Evolutionary conservation across 208 protist genomes (phyloP).

Genomic region (Giardia duodenalis): DNA sequence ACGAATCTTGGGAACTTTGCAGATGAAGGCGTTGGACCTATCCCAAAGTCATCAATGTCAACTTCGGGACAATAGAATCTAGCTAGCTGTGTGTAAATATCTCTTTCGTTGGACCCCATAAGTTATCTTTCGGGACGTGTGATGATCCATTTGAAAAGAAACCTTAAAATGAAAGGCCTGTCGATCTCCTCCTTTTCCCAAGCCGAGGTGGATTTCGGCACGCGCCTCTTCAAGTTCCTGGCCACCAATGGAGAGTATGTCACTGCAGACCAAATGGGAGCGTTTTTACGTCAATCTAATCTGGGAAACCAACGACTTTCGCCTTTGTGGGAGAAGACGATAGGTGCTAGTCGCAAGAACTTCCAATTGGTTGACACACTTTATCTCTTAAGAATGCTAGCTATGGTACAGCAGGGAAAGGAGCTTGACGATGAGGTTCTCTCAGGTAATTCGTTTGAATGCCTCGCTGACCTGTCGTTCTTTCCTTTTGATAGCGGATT

Average conservation of each 20-base stretch:
- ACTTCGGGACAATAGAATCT: too few species aligned
- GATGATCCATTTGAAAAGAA: background rate
- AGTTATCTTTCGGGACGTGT: too few species aligned
- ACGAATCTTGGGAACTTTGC: too few species aligned
- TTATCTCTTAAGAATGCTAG: background rate
- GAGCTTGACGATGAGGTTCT: background rate
- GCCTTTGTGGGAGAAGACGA: background rate
- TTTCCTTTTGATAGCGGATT: background rate
- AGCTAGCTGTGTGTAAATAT: too few species aligned
- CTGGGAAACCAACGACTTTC: background rate
- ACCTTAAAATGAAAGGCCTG: background rate
- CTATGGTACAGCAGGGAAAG: background rate
- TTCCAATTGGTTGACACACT: background rate
- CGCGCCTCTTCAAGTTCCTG: background rate
- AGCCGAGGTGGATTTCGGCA: background rate
- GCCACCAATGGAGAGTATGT: background rate
- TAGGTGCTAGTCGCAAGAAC: background rate
- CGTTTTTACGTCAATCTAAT: background rate
- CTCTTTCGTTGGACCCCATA: too few species aligned
- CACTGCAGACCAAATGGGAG: background rate
- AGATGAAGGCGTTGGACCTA: too few species aligned
- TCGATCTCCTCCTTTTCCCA: background rate
- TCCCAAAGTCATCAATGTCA: too few species aligned
- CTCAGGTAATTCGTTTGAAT: background rate
- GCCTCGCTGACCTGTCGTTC: background rate